A percentile compares a stretch with the other conserved stretches of the same genome.
Evolutionary conservation across 805 yeast genomes (phyloP).

Genomic region (Cyberlindnera veronae): DNA sequence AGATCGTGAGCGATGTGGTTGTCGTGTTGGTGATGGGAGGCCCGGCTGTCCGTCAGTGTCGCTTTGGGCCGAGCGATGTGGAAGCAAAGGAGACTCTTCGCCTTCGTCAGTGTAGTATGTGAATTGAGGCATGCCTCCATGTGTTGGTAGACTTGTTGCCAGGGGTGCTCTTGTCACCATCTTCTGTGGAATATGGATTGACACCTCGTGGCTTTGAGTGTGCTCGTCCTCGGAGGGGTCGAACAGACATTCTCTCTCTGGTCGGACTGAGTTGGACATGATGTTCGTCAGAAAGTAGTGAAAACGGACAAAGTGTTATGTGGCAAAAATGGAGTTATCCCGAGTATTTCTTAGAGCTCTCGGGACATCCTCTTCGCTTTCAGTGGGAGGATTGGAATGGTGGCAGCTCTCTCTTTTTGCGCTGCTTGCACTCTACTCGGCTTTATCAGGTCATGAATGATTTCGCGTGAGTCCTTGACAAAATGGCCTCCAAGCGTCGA

Average conservation of each 20-base stretch:
- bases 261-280: neutral
- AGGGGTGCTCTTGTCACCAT: slow-evolving; percentile 9
- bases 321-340: too few species aligned
- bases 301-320: neutral
- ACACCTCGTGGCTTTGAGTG: too few species aligned
- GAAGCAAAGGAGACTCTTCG: slow-evolving; percentile 6
- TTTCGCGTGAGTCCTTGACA: too few species aligned
- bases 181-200: slow-evolving; percentile 7
- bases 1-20: slow-evolving; percentile 19
- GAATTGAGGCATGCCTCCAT: neutral
- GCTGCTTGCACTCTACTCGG: too few species aligned
- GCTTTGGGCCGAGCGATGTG: neutral
- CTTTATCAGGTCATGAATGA: too few species aligned
- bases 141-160: slow-evolving; percentile 14
- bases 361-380: too few species aligned
- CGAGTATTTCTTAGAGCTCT: too few species aligned
- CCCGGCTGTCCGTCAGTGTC: neutral
- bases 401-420: too few species aligned
- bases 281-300: neutral
- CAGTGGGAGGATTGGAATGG: too few species aligned
- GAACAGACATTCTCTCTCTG: neutral
- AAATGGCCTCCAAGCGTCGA: too few species aligned
- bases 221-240: neutral
- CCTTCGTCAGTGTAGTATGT: slow-evolving; percentile 2
- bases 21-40: neutral